phyloP scores from a whole-genome alignment of 2,329 filamentous ascomycete species.

The Paecilomyces dactylethromorphus region DNA sequence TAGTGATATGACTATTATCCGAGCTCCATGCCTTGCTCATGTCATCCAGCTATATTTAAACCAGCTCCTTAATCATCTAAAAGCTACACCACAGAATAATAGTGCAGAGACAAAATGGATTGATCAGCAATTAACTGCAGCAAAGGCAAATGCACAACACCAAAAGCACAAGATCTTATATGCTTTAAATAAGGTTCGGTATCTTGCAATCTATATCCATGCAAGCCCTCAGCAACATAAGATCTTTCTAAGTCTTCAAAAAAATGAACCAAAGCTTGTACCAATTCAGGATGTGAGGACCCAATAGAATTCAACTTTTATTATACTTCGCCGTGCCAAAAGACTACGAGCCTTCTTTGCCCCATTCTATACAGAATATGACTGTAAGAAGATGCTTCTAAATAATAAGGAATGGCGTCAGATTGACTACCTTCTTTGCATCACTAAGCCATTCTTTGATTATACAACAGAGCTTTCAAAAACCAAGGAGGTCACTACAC shows the following conservation, averaged over 20 bases:
- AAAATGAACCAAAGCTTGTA: conserved; percentile 6
- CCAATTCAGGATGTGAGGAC: conserved; percentile 10
- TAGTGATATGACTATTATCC: too few species aligned
- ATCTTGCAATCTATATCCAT: conserved; percentile 9
- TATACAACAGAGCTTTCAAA: conserved; percentile 8
- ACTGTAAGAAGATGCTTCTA: conserved; percentile 3
- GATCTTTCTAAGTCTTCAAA: conserved; percentile 8
- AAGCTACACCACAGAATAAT: conserved; percentile 3
- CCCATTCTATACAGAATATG: background rate
- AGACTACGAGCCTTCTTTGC: conserved; percentile 1
- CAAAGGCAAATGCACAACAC: background rate
- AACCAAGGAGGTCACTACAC: conserved; percentile 8
- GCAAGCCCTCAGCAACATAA: conserved; percentile 8
- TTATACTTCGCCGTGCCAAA: conserved; percentile 10
- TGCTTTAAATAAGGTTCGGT: conserved; percentile 6
- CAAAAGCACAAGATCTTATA: background rate
- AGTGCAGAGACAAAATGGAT: background rate
- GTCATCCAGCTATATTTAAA: conserved; percentile 8
- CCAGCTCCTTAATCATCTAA: conserved; percentile 8
- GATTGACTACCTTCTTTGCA: conserved; percentile 12
- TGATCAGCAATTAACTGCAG: conserved; percentile 1
- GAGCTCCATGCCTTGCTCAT: too few species aligned
- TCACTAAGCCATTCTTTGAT: conserved; percentile 13
- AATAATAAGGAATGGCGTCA: conserved; percentile 7
- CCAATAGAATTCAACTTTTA: conserved; percentile 12